A percentile compares a stretch with the other conserved stretches of the same genome.
These are phyloP conservation scores for Naganishia randhawae DNA, from an alignment of 768 basidiomycete species.

Conservation along the genomic window DNA sequence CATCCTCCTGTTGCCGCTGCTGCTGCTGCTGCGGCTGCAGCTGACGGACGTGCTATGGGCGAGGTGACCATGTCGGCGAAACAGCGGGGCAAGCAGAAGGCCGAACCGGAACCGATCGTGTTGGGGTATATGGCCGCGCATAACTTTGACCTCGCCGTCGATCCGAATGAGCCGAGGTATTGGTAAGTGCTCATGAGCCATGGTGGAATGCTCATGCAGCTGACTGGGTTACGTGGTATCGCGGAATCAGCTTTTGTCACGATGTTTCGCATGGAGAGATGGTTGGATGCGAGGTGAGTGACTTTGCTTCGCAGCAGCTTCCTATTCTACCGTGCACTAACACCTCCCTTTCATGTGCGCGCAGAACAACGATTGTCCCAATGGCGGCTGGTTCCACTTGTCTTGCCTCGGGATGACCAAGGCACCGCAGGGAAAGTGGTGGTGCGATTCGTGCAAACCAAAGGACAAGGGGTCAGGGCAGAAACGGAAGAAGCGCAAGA, in stretches of 20 bases:
- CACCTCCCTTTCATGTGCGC: neutral
- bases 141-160: slow-evolving; percentile 33
- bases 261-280: slow-evolving; percentile 47
- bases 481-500: slow-evolving; percentile 20
- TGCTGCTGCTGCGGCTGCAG: neutral
- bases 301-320: neutral
- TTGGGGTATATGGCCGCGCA: slow-evolving; percentile 27
- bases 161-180: slow-evolving; percentile 50
- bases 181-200: slow-evolving; percentile 26
- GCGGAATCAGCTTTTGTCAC: slow-evolving; percentile 35
- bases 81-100: slow-evolving; percentile 1
- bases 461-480: slow-evolving; percentile 21
- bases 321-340: neutral
- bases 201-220: neutral
- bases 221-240: neutral
- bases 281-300: slow-evolving; percentile 48
- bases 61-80: neutral
- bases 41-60: neutral
- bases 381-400: slow-evolving; percentile 48
- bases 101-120: slow-evolving; percentile 21
- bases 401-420: slow-evolving; percentile 37
- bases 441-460: slow-evolving; percentile 42
- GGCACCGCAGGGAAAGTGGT: slow-evolving; percentile 44
- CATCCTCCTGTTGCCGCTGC: neutral
- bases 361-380: slow-evolving; percentile 48